Percentiles rank a stretch among this genome's conserved stretches.
phyloP scores from a whole-genome alignment of 169 alveolate genomes.

The Plasmodium falciparum region DNA sequence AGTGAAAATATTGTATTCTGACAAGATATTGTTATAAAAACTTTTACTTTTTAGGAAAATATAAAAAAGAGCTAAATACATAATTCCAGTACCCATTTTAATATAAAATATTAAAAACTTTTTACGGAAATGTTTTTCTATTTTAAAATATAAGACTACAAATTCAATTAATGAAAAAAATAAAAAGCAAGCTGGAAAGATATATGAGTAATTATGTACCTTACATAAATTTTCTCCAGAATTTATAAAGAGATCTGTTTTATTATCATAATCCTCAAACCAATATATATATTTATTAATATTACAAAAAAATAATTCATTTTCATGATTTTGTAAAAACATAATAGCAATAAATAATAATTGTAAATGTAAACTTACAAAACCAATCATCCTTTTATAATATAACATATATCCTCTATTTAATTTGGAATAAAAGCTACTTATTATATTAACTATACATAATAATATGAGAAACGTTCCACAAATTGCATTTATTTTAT shows the following conservation, averaged over 20 bases:
- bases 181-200: slow-evolving; percentile 34
- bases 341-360: slow-evolving; percentile 40
- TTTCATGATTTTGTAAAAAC: slow-evolving; percentile 52
- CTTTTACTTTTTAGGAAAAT: slow-evolving; percentile 35
- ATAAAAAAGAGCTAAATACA: slow-evolving; percentile 49
- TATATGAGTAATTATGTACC: slow-evolving; percentile 45
- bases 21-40: slow-evolving; percentile 19
- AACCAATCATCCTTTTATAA: slow-evolving; percentile 28
- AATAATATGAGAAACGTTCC: slow-evolving; percentile 28
- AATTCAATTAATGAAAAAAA: slow-evolving; percentile 39
- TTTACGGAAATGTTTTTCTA: slow-evolving; percentile 29
- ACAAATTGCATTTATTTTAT: slow-evolving; percentile 39
- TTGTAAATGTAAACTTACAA: slow-evolving; percentile 50
- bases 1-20: slow-evolving; percentile 36
- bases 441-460: slow-evolving; percentile 18
- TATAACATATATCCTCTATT: slow-evolving; percentile 1
- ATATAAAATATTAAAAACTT: slow-evolving; percentile 31
- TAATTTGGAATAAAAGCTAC: slow-evolving; percentile 1
- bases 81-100: slow-evolving; percentile 22
- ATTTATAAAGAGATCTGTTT: slow-evolving; percentile 11
- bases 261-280: slow-evolving; percentile 36
- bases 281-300: slow-evolving; percentile 37
- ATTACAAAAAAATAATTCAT: slow-evolving; percentile 57
- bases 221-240: slow-evolving; percentile 53
- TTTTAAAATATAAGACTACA: slow-evolving; percentile 22